Evolutionary conservation across 306 rosid species (phyloP), one percentile per base, ranked within the genome.

Genomic region (Vigna nakashimae): DNA sequence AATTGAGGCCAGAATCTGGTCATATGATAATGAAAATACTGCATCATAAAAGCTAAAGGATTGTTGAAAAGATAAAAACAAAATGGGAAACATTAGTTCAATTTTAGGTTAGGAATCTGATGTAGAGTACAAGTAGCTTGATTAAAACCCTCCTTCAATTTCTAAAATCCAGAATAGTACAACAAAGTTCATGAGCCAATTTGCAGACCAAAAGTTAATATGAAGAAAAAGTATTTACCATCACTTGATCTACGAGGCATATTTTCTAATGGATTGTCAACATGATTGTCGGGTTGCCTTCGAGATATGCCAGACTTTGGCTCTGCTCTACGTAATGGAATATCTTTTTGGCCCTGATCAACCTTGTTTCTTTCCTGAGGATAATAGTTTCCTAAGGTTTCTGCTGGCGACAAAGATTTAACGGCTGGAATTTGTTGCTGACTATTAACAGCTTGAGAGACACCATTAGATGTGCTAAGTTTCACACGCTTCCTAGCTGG

Each of bases 401-500:
- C 87, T 13, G 86, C 79, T 63, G 82, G 85, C 65, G 76, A 68
- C 49, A 69, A 30, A 57, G 88, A 83, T 73, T 88, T 89, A 49
- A 48, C 38, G 71, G 82, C 70, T 52, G 74, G 78, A 66, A 38
- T 55, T 49, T 84, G 91, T 69, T 76, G 88, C 67, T 74, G 89
- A 60, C 69, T 71, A 26, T 74, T 85, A 59, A 80, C 73, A 76
- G 75, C 80, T 38, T 48, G 82, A 84, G 71, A 75, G 69, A 69
- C 67, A 38, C 84, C 78, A 80, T 66, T 69, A 56, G 95, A 75
- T 59, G 85, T 86, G 70, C 82, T 62, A 38, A 82, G 79, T 87
- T 88, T 94, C 51, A 84, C 1, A 28, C 97, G 97, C 79, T 94
- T 94, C 87, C 73, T 88, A 57, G 87, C 92, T 26, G 87, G 91